These are phyloP conservation scores for Gossypium arboreum DNA, from an alignment of 345 rosid genomes.

Conservation along the genomic window DNA sequence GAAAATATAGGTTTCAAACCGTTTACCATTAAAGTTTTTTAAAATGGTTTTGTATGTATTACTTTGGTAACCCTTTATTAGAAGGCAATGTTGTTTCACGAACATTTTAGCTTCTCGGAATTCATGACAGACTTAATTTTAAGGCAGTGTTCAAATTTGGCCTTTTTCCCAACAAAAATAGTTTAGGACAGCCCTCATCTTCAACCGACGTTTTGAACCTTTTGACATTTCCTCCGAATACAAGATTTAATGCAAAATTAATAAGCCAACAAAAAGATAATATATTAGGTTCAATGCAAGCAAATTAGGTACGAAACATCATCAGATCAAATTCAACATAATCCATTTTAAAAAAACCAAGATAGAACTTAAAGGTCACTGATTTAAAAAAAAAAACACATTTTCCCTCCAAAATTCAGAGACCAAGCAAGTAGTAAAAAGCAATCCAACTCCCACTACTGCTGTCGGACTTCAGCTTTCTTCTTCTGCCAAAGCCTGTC, in stretches of 20 bases:
- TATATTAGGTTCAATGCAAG: not conserved
- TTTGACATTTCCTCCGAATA: not conserved
- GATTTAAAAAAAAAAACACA: not conserved
- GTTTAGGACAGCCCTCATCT: too few relatives aligned
- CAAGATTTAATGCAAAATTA: not conserved
- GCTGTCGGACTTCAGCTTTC: conserved; percentile 35
- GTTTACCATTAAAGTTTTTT: too few relatives aligned
- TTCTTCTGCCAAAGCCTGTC: conserved; percentile 76
- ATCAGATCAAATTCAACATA: not conserved
- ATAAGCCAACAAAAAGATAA: not conserved
- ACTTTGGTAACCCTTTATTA: too few relatives aligned
- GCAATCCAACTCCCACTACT: not conserved
- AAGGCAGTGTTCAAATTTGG: too few relatives aligned
- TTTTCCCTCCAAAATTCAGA: not conserved
- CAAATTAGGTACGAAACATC: not conserved
- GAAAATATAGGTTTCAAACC: too few relatives aligned
- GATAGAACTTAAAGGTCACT: not conserved
- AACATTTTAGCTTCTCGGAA: too few relatives aligned
- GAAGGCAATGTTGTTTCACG: too few relatives aligned
- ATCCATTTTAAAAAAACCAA: not conserved
- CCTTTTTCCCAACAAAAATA: too few relatives aligned
- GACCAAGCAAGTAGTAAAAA: not conserved
- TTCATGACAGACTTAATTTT: too few relatives aligned
- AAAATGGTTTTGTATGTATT: too few relatives aligned
- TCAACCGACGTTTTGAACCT: not conserved